Percentiles rank a stretch among this genome's conserved stretches.
Evolutionary conservation across 768 basidiomycete species (phyloP).

Genomic region (Cyathus striatus): DNA sequence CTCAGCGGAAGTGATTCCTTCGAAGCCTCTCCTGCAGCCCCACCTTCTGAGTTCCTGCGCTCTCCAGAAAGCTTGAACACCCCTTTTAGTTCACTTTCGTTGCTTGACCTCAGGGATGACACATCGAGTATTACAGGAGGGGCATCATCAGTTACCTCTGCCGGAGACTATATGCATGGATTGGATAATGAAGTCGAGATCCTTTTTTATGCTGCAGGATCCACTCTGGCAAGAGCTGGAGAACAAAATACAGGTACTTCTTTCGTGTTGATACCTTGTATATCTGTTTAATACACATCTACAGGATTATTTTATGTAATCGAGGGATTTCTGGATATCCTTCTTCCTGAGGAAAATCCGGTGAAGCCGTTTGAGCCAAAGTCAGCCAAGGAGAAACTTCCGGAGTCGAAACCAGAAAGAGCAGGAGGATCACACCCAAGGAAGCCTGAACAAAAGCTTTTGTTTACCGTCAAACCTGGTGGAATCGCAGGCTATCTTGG

Average conservation of each 20-base stretch:
- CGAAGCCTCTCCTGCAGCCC: slow-evolving; percentile 61
- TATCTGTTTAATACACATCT: slow-evolving; percentile 4
- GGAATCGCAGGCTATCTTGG: slow-evolving; percentile 97
- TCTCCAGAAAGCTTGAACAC: slow-evolving; percentile 46
- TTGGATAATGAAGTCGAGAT: slow-evolving; percentile 97
- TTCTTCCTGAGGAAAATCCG: slow-evolving; percentile 51
- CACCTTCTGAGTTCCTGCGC: slow-evolving; percentile 36
- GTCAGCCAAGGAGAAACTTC: slow-evolving; percentile 9
- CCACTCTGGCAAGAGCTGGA: slow-evolving; percentile 81
- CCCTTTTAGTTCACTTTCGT: slow-evolving; percentile 69
- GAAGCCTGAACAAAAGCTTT: slow-evolving; percentile 50
- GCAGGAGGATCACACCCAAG: slow-evolving; percentile 26
- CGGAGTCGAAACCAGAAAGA: slow-evolving; percentile 27
- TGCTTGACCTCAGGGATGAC: slow-evolving; percentile 70
- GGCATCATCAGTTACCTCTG: slow-evolving; percentile 44
- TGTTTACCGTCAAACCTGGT: slow-evolving; percentile 95
- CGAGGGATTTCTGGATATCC: slow-evolving; percentile 92
- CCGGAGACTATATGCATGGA: slow-evolving; percentile 66
- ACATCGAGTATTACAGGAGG: slow-evolving; percentile 55
- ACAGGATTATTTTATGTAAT: slow-evolving; percentile 89
- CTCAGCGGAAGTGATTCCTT: slow-evolving; percentile 62
- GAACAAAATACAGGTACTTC: slow-evolving; percentile 76
- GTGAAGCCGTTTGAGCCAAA: slow-evolving; percentile 11
- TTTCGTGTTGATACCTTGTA: slow-evolving; percentile 4
- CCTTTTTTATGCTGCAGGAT: slow-evolving; percentile 84